A percentile compares a stretch with the other conserved stretches of the same genome.
Conservation (phyloP, 768 basidiomycete genomes). For the Lyophyllum decastes region DNA sequence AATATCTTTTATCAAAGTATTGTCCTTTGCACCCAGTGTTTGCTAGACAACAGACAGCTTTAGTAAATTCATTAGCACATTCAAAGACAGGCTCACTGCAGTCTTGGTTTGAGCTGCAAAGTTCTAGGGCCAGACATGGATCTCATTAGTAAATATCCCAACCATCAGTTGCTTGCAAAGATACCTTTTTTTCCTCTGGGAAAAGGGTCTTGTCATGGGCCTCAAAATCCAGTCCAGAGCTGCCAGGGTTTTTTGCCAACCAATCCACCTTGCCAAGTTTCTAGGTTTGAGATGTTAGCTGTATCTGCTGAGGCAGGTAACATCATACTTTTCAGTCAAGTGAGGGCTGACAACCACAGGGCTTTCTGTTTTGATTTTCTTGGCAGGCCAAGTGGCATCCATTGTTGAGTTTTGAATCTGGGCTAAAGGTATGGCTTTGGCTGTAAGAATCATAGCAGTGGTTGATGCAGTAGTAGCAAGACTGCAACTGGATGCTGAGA, state of each 20-base stretch:
- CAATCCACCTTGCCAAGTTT: conserved; percentile 3
- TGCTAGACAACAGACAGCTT: background rate
- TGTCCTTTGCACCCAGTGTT: too few species aligned
- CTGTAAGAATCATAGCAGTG: background rate
- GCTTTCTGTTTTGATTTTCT: background rate
- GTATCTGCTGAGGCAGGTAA: background rate
- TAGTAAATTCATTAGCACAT: background rate
- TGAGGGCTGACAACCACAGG: background rate
- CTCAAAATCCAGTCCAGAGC: background rate
- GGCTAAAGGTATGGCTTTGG: background rate
- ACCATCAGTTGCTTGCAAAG: background rate
- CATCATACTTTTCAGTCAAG: background rate
- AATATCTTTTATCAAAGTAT: too few species aligned
- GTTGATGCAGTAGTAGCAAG: background rate
- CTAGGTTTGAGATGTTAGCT: background rate
- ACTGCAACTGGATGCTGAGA: background rate
- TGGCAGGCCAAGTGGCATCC: background rate
- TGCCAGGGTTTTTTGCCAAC: background rate
- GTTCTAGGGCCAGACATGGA: background rate
- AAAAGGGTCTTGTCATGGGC: background rate
- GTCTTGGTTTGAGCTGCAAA: background rate
- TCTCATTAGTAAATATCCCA: background rate
- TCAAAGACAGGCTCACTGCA: background rate
- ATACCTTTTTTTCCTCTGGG: background rate
- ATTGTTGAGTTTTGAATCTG: background rate